Evolutionary conservation across 495 filamentous ascomycete species (phyloP), one percentile per base, ranked within the genome.

Genomic region (Aspergillus cavernicola): DNA sequence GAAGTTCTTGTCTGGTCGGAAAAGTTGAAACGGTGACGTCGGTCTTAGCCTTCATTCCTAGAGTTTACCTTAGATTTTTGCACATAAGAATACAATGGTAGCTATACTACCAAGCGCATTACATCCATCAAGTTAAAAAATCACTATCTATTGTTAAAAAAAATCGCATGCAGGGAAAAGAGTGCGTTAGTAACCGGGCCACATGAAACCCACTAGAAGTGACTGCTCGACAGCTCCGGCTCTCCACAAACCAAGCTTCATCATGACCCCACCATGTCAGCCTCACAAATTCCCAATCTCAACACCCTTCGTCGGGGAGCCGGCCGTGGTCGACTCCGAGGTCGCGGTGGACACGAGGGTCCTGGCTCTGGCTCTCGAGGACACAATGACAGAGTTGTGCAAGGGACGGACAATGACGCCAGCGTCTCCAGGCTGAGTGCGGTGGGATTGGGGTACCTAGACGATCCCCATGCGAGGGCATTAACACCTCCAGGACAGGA

Each of bases 381-480:
- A 56, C 18, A 52, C 43, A 74, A 74, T 43, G 82, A 87, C 61
- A 66, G 67, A 22, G 80, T 85, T 12, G 85, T 97, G 42, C 92
- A 95, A 68, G 80, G 85, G 47, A 98, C 93, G 13, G 93, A 98
- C 70, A 83, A 85, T 59, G 93, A 98, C 75, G 93, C 93, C 40
- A 87, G 88, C 55, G 81, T 88, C 22, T 95, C 89, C 23, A 82
- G 95, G 9, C 69, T 95, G 67, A 96, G 91, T 62, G 92, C 92
- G 11, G 90, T 96, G 11, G 76, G 84, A 47, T 67, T 90, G n/a
- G 91, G 90, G 44, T 97, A 97, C 68, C 76, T 97, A 0, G 68
- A 87, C 16, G 93, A 98, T 65, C 80, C 81, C 0, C 97, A 85
- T 70, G 90, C 90, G 3, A 66, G 64, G 39, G 67, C 73, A 20